These are phyloP conservation scores for Penicillium ucsense DNA, from an alignment of 495 filamentous ascomycete species.

Conservation along the genomic window DNA sequence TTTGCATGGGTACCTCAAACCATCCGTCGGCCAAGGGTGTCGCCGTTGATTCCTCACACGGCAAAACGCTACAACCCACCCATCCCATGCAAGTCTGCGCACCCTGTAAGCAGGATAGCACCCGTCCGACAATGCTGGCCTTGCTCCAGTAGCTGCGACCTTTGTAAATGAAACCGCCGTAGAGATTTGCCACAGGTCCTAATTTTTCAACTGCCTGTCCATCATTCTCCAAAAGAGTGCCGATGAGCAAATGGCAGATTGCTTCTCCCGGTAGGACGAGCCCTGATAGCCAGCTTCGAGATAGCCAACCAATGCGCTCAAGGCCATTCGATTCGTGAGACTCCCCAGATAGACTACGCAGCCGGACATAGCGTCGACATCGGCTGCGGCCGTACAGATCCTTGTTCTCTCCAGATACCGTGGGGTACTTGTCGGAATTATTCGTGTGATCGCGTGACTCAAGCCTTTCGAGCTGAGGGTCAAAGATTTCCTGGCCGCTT, in stretches of 20 bases:
- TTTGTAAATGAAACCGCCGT: conserved; percentile 66
- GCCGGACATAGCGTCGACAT: conserved; percentile 20
- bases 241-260: conserved; percentile 67
- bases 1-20: conserved; percentile 47
- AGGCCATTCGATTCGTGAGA: conserved; percentile 7
- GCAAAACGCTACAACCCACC: conserved; percentile 52
- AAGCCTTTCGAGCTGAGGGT: background rate
- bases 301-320: conserved; percentile 60
- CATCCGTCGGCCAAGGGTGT: conserved; percentile 48
- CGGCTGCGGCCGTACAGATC: conserved; percentile 24
- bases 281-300: conserved; percentile 67
- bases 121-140: conserved; percentile 62
- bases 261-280: conserved; percentile 69
- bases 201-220: conserved; percentile 50
- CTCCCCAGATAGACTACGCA: conserved; percentile 9
- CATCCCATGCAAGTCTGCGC: conserved; percentile 72
- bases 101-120: conserved; percentile 55
- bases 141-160: conserved; percentile 78
- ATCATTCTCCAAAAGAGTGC: conserved; percentile 69
- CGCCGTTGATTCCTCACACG: conserved; percentile 18
- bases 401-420: conserved; percentile 4
- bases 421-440: too few relatives aligned
- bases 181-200: conserved; percentile 61
- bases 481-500: conserved; percentile 5
- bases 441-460: background rate